Percentiles rank a stretch among this genome's conserved stretches.
These are phyloP conservation scores for Malus sieversii DNA, from an alignment of 306 rosid species.

Conservation along the genomic window DNA sequence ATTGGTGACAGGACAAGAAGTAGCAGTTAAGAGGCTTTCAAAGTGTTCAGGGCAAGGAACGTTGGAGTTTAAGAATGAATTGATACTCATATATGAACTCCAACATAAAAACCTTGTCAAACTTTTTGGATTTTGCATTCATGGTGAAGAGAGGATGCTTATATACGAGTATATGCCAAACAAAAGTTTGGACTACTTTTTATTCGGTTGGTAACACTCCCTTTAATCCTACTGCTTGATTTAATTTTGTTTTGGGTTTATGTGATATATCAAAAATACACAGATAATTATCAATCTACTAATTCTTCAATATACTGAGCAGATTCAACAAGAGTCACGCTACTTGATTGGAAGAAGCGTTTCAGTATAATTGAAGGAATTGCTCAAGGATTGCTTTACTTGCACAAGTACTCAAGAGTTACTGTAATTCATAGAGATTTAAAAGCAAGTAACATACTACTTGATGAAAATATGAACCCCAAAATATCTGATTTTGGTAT, in stretches of 20 bases:
- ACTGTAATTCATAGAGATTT: slow-evolving; percentile 1
- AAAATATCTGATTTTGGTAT: neutral
- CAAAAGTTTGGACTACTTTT: slow-evolving; percentile 5
- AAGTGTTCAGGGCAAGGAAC: neutral
- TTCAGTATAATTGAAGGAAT: slow-evolving; percentile 1
- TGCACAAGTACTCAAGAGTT: neutral
- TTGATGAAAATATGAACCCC: slow-evolving; percentile 4
- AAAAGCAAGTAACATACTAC: slow-evolving; percentile 7
- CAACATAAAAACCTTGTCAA: slow-evolving; percentile 6
- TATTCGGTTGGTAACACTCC: neutral
- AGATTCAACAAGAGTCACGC: neutral
- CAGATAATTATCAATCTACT: too few species aligned
- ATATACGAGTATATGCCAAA: slow-evolving; percentile 2
- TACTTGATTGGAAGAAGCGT: neutral
- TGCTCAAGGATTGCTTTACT: slow-evolving; percentile 1
- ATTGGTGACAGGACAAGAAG: neutral
- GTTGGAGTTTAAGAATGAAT: slow-evolving; percentile 3
- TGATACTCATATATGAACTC: slow-evolving; percentile 7
- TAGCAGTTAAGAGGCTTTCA: slow-evolving; percentile 37
- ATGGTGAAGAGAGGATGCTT: neutral
- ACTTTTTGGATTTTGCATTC: slow-evolving; percentile 3
- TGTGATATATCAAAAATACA: too few species aligned
- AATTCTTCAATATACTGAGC: neutral
- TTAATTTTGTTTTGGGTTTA: neutral
- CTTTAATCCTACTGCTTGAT: neutral